A percentile compares a stretch with the other conserved stretches of the same genome.
These are phyloP conservation scores for Neonothopanus nambi DNA, from an alignment of 1,284 basidiomycete species.

Conservation along the genomic window DNA sequence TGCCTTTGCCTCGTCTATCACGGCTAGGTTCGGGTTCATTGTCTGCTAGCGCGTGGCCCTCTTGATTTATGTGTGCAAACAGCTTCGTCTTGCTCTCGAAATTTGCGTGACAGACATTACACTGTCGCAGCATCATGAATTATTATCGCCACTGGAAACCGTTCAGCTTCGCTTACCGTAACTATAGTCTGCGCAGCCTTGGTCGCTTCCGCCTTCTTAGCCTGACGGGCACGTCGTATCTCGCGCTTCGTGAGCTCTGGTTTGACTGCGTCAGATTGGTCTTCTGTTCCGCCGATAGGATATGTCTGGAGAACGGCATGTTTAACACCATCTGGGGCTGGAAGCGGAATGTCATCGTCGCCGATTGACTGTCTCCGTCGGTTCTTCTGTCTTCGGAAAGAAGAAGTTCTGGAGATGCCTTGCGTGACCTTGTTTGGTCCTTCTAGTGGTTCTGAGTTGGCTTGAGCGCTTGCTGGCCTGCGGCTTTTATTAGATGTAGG, in stretches of 20 bases:
- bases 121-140: conserved; percentile 37
- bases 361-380: background rate
- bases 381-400: background rate
- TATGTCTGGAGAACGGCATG: background rate
- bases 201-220: conserved; percentile 65
- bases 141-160: background rate
- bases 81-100: conserved; percentile 81
- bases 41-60: conserved; percentile 71
- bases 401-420: no score
- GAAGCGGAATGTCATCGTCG: background rate
- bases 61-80: conserved; percentile 74
- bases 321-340: background rate
- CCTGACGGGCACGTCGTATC: conserved; percentile 76
- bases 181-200: conserved; percentile 23
- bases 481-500: no score
- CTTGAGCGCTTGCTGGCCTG: background rate
- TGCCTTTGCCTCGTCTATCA: conserved; percentile 36
- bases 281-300: background rate
- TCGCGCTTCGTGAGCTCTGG: conserved; percentile 74
- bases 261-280: no score
- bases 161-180: conserved; percentile 16
- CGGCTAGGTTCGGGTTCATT: conserved; percentile 22
- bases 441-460: background rate
- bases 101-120: conserved; percentile 68
- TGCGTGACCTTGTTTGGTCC: no score